Evolutionary conservation across 768 basidiomycete genomes (phyloP).

Genomic region (Nidularia pulvinata): DNA sequence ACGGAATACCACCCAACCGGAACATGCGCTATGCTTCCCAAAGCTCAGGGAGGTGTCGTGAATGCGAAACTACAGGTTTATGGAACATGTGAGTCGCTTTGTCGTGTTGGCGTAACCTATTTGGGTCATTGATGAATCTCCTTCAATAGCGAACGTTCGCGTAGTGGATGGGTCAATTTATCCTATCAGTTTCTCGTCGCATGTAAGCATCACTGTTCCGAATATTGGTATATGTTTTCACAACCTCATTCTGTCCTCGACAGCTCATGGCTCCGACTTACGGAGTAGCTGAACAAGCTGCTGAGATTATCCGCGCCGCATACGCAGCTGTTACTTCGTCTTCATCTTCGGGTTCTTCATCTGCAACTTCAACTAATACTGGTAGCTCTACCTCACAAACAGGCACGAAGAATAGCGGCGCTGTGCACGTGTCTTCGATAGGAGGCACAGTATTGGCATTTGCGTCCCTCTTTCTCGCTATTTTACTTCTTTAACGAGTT

Average conservation of each 20-base stretch:
- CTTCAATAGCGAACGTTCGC: constrained; percentile 41
- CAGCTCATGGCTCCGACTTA: constrained; percentile 16
- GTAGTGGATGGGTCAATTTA: constrained; percentile 60
- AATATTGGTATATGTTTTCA: not conserved
- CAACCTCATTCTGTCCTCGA: not conserved
- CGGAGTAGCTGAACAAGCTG: constrained; percentile 20
- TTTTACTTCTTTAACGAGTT: not conserved
- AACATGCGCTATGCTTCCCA: constrained; percentile 9
- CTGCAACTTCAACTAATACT: not conserved
- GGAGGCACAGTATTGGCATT: not conserved
- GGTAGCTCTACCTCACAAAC: not conserved
- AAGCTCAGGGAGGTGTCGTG: constrained; percentile 9
- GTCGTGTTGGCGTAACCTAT: not conserved
- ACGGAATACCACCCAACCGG: constrained; percentile 52
- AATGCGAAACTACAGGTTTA: constrained; percentile 9
- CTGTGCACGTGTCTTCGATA: not conserved
- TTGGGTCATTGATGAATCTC: not conserved
- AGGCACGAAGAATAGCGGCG: not conserved
- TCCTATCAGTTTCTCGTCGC: constrained; percentile 38
- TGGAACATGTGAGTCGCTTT: constrained; percentile 2
- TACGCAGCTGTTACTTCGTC: constrained; percentile 1
- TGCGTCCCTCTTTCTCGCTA: not conserved
- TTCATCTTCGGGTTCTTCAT: constrained; percentile 1
- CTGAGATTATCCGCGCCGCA: constrained; percentile 14
- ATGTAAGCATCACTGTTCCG: constrained; percentile 9